Conservation (phyloP, 345 rosid genomes). For the thale cress (Arabidopsis thaliana) region DNA sequence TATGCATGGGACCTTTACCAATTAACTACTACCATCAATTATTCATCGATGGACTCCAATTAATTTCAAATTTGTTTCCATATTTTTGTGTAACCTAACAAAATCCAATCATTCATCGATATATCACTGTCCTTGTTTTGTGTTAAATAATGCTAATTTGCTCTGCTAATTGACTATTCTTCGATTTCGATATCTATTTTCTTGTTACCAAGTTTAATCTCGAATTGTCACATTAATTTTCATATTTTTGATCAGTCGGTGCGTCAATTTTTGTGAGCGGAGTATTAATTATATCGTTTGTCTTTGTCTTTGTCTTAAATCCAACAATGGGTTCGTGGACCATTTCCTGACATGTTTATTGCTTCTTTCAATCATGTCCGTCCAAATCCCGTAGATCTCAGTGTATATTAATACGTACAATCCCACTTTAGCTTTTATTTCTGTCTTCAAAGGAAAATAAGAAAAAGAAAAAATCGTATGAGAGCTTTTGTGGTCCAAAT, state of each 20-base stretch:
- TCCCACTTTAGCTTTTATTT: constrained; percentile 2
- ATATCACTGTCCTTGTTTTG: neutral
- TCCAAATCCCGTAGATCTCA: constrained; percentile 18
- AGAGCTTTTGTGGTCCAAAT: neutral
- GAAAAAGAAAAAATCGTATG: neutral
- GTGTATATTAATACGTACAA: constrained; percentile 27
- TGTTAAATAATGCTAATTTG: neutral
- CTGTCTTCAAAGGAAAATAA: neutral
- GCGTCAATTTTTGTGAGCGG: constrained; percentile 27
- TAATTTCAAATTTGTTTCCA: constrained; percentile 1
- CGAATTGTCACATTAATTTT: neutral
- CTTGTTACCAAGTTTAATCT: neutral
- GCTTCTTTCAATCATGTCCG: constrained; percentile 22
- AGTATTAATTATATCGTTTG: constrained; percentile 17
- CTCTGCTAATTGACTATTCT: neutral
- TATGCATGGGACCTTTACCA: constrained; percentile 31
- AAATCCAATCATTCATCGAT: constrained; percentile 14
- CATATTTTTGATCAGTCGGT: constrained; percentile 14
- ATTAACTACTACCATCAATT: constrained; percentile 28
- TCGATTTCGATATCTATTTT: neutral
- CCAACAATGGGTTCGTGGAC: constrained; percentile 37
- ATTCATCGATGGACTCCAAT: constrained; percentile 18
- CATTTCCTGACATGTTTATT: constrained; percentile 40
- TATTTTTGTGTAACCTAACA: neutral
- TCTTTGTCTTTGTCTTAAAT: constrained; percentile 19